Evolutionary conservation across 2,329 filamentous ascomycete genomes (phyloP).

Genomic region (Phoma sp.): DNA sequence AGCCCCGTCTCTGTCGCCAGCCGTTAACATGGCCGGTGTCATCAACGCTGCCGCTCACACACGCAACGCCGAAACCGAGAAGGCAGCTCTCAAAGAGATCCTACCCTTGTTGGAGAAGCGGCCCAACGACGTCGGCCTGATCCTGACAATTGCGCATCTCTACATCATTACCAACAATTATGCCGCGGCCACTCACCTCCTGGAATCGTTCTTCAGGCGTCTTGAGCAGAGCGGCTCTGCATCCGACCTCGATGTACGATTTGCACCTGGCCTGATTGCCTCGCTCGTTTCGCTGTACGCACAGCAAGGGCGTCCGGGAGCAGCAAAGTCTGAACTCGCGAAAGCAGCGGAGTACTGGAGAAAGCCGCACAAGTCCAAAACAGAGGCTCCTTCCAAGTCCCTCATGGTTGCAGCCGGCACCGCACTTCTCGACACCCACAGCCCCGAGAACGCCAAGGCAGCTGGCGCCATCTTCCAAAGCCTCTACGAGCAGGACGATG

Average conservation of each 20-base stretch:
- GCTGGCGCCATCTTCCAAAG: slow-evolving; percentile 81
- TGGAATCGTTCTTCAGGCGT: slow-evolving; percentile 76
- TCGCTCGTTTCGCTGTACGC: slow-evolving; percentile 80
- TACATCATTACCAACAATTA: slow-evolving; percentile 76
- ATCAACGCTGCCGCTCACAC: slow-evolving; percentile 78
- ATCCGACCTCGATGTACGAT: slow-evolving; percentile 72
- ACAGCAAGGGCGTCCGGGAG: slow-evolving; percentile 73
- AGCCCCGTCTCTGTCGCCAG: slow-evolving; percentile 55
- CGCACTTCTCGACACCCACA: slow-evolving; percentile 78
- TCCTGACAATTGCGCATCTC: slow-evolving; percentile 81
- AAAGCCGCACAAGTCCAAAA: slow-evolving; percentile 59
- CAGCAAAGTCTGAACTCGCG: slow-evolving; percentile 75
- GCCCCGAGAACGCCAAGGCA: slow-evolving; percentile 68
- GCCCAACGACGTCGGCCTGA: slow-evolving; percentile 79
- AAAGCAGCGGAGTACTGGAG: slow-evolving; percentile 85
- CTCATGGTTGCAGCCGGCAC: slow-evolving; percentile 79
- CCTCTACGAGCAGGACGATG: slow-evolving; percentile 69
- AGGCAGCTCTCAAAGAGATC: slow-evolving; percentile 72
- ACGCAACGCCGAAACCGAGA: slow-evolving; percentile 64
- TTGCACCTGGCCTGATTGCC: slow-evolving; percentile 83
- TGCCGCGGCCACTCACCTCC: slow-evolving; percentile 73
- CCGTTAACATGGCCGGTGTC: slow-evolving; percentile 64
- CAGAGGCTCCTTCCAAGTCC: slow-evolving; percentile 54
- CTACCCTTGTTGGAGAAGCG: slow-evolving; percentile 73
- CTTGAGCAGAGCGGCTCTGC: slow-evolving; percentile 68